Conservation (phyloP, 495 filamentous ascomycete genomes). For the Daldinia loculata region DNA sequence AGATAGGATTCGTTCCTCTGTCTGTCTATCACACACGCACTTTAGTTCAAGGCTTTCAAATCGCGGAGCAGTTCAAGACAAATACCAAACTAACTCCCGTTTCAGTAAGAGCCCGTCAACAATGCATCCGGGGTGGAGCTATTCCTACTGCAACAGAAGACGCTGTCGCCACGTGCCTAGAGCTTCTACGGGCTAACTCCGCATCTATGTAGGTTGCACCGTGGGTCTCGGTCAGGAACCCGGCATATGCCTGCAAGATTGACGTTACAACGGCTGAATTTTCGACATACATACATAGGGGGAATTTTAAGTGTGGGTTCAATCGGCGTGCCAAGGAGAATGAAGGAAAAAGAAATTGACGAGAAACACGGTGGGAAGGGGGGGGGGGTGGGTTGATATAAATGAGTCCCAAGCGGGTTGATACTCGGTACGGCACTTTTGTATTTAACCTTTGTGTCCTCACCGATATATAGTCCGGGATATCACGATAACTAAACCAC, state of each 20-base stretch:
- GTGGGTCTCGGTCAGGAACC: background rate
- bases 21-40: background rate
- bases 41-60: background rate
- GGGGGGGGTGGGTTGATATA: background rate
- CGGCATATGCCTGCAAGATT: background rate
- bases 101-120: background rate
- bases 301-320: background rate
- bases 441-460: background rate
- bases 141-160: background rate
- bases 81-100: background rate
- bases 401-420: background rate
- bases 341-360: background rate
- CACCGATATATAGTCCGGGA: background rate
- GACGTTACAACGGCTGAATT: background rate
- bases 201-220: background rate
- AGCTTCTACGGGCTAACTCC: background rate
- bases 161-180: constrained; percentile 3
- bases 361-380: background rate
- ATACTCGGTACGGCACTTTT: background rate
- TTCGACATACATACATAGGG: constrained; percentile 7
- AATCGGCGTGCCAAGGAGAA: background rate
- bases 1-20: background rate
- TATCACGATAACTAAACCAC: background rate
- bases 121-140: background rate
- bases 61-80: background rate